Percentiles rank a stretch among this genome's conserved stretches.
Conservation (phyloP, 495 filamentous ascomycete genomes). For the Aspergillus ellipticus region DNA sequence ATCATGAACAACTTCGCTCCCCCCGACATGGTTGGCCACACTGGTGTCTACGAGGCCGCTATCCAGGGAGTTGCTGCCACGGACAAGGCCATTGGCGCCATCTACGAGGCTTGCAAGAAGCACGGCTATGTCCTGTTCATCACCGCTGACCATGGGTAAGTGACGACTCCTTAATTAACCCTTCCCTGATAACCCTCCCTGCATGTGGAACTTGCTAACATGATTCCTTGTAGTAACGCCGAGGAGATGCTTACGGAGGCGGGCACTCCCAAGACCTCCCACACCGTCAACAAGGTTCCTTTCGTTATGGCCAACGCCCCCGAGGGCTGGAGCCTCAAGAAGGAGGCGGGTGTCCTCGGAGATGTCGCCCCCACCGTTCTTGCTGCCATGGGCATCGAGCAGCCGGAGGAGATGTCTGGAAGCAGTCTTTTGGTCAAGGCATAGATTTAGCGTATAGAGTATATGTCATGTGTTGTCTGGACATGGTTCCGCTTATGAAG, state of each 20-base stretch:
- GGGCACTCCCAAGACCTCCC: constrained; percentile 93
- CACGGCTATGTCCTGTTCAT: constrained; percentile 88
- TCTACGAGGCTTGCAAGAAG: constrained; percentile 91
- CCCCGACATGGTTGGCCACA: constrained; percentile 99
- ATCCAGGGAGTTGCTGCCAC: constrained; percentile 80
- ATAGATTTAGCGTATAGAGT: constrained; percentile 25
- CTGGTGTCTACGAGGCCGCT: constrained; percentile 94
- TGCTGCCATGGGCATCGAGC: constrained; percentile 81
- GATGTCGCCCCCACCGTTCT: constrained; percentile 94
- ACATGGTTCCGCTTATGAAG: constrained; percentile 23
- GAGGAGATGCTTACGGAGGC: constrained; percentile 98
- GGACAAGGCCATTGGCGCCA: constrained; percentile 86
- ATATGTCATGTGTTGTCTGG: constrained; percentile 9
- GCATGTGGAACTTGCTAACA: neutral
- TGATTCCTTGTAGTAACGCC: constrained; percentile 60
- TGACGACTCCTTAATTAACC: neutral
- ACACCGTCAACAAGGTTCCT: constrained; percentile 95
- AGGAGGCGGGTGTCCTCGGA: constrained; percentile 81
- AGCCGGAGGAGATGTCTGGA: constrained; percentile 91
- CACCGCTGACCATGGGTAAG: constrained; percentile 88
- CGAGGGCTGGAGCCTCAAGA: constrained; percentile 80
- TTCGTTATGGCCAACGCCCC: constrained; percentile 98
- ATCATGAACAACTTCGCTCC: constrained; percentile 99
- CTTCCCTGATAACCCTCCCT: too few species aligned
- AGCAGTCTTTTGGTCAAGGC: constrained; percentile 74